Base-by-base conservation (phyloP, 106 monocot genomes). In the Dendrobium officinale region DNA sequence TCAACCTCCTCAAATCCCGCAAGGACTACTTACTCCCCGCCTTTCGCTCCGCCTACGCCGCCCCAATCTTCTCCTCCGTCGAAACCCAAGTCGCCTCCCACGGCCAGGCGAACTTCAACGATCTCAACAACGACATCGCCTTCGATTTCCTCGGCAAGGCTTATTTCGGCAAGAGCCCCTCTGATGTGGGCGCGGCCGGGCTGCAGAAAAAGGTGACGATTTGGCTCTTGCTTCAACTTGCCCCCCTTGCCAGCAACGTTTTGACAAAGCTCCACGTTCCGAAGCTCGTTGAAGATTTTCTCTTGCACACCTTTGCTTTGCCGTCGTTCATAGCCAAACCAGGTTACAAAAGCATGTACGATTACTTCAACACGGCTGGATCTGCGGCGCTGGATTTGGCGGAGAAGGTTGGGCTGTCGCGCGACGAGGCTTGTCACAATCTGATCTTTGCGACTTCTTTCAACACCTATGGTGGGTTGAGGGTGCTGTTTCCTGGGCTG, bases 391-490 rank as follows among this genome's bases (percentile, higher is more conserved):
- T 51, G 2, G 42, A 18, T 26, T 59, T 64, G 15, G 73, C 85
- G 20, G 79, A 85, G 75, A 24, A 13, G 16, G 9, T 8, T 0
- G 90, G 90, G 5, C 67, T 90, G 29, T 51, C 83, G 9, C 73
- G 81, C 31, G 87, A 90, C 6, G 90, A 90, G 56, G 86, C 88
- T 2, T 82, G 80, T 55, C 91, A 91, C 77, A 88, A 88, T 81
- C 82, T 91, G 8, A 61, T 91, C 33, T 91, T 91, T 58, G 79
- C 79, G 20, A 79, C 83, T 6, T 27, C 29, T 33, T 82, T 91
- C 82, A 91, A 91, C 82, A 42, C 84, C 17, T 86, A 68, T 79
- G 86, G 88, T 4, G 91, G 88, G 0, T 1, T 84, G 15, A 84
- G 81, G 78, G 73, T 86, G 6, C 61, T 86, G 9, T 82, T 91